Evolutionary conservation across 75 land plant genomes (phyloP).

Genomic region (Cupressus sempervirens): DNA sequence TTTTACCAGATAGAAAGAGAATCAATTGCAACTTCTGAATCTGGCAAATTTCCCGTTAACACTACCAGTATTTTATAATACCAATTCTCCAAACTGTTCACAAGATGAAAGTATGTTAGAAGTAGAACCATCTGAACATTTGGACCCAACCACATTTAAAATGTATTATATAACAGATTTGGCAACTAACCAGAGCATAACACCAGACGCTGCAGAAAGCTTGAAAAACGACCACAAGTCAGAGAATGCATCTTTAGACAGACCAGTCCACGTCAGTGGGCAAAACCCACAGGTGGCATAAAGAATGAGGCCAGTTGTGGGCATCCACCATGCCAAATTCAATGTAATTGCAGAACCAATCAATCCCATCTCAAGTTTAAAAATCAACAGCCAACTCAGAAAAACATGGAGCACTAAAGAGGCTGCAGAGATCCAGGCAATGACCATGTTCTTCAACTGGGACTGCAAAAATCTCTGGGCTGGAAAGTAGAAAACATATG

Average conservation of each 20-base stretch:
- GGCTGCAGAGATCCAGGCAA: too few relatives aligned
- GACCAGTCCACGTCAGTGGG: constrained; percentile 48
- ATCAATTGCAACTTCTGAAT: constrained; percentile 27
- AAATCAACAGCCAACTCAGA: too few relatives aligned
- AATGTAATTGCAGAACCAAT: constrained; percentile 3
- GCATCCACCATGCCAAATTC: constrained; percentile 64
- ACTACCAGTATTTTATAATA: constrained; percentile 1
- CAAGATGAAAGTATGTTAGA: background rate
- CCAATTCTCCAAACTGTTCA: constrained; percentile 8
- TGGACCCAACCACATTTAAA: too few relatives aligned
- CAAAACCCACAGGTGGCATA: constrained; percentile 48
- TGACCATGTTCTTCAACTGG: too few relatives aligned
- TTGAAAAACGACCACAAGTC: constrained; percentile 55
- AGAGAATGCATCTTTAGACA: constrained; percentile 52
- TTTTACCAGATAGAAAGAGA: too few relatives aligned
- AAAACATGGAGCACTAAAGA: too few relatives aligned
- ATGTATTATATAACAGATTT: too few relatives aligned
- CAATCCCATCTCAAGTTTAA: too few relatives aligned
- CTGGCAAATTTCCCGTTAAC: background rate
- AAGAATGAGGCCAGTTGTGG: constrained; percentile 19
- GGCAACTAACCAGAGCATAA: too few relatives aligned
- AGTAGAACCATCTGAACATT: too few relatives aligned
- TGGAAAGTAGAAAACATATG: too few relatives aligned
- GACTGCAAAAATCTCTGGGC: too few relatives aligned
- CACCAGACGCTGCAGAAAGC: constrained; percentile 18